phyloP scores from a whole-genome alignment of 2,329 filamentous ascomycete genomes.

The Pseudomassariella vexata region DNA sequence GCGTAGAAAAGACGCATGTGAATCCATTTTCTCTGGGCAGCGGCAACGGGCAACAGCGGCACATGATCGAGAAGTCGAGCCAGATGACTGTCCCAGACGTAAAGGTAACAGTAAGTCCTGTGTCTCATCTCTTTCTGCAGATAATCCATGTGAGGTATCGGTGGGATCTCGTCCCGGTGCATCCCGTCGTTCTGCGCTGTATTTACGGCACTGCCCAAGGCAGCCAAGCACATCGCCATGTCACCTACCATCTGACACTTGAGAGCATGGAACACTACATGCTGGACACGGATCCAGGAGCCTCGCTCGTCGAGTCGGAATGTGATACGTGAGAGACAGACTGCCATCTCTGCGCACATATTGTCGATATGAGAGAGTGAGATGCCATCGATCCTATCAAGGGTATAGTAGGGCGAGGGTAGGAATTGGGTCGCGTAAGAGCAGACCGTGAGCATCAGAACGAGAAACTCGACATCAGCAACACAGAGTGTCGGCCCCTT shows the following conservation, averaged over 20 bases:
- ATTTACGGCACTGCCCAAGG: slow-evolving; percentile 3
- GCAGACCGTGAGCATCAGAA: slow-evolving; percentile 10
- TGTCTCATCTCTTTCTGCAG: slow-evolving; percentile 11
- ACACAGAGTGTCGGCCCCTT: not conserved
- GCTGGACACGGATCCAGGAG: slow-evolving; percentile 10
- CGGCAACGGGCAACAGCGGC: slow-evolving; percentile 1
- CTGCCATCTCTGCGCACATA: slow-evolving; percentile 4
- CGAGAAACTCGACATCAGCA: slow-evolving; percentile 10
- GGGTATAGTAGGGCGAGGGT: slow-evolving; percentile 7
- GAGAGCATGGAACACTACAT: slow-evolving; percentile 8
- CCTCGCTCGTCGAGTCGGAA: slow-evolving; percentile 2
- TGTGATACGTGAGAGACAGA: slow-evolving; percentile 3
- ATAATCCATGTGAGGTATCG: not conserved
- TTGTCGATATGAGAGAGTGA: slow-evolving; percentile 7
- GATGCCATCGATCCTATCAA: slow-evolving; percentile 9
- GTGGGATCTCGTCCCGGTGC: slow-evolving; percentile 1
- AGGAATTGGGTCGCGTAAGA: slow-evolving; percentile 11
- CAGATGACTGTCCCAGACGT: slow-evolving; percentile 4
- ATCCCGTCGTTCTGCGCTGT: slow-evolving; percentile 9
- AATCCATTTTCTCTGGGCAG: not conserved
- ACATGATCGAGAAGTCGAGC: slow-evolving; percentile 5
- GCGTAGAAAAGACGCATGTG: slow-evolving; percentile 5
- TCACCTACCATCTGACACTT: slow-evolving; percentile 3
- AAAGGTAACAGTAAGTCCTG: slow-evolving; percentile 10
- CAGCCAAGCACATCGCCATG: slow-evolving; percentile 8